These are phyloP conservation scores for Casaregolazyma suthepensis DNA, from an alignment of 1,139 yeast genomes.

Conservation along the genomic window DNA sequence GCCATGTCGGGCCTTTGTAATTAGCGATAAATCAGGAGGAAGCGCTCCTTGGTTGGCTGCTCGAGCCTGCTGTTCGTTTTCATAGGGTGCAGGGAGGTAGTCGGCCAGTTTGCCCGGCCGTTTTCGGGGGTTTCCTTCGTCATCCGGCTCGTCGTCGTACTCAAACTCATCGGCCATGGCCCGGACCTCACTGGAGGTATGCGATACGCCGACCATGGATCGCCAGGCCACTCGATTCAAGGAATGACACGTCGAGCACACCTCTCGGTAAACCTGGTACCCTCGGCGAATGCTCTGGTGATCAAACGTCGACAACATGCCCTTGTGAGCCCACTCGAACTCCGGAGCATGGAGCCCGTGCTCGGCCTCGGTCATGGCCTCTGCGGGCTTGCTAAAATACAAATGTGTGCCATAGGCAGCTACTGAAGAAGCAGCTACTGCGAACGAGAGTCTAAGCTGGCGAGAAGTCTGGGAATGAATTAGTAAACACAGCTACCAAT, in stretches of 20 bases:
- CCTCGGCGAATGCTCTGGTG: slow-evolving; percentile 98
- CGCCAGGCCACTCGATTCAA: slow-evolving; percentile 98
- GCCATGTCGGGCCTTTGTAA: slow-evolving; percentile 99
- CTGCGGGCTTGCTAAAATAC: slow-evolving; percentile 43
- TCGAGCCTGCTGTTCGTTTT: slow-evolving; percentile 98
- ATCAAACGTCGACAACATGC: slow-evolving; percentile 83
- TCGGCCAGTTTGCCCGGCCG: slow-evolving; percentile 98
- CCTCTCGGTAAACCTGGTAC: slow-evolving; percentile 97
- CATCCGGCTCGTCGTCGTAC: slow-evolving; percentile 99
- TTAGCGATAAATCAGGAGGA: slow-evolving; percentile 96
- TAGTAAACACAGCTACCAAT: neutral
- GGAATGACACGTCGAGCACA: slow-evolving; percentile 98
- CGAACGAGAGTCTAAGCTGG: slow-evolving; percentile 4
- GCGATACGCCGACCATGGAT: slow-evolving; percentile 94
- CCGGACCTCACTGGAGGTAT: slow-evolving; percentile 84
- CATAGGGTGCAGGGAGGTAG: slow-evolving; percentile 90
- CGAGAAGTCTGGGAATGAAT: slow-evolving; percentile 2
- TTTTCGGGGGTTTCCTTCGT: slow-evolving; percentile 97
- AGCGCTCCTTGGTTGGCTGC: slow-evolving; percentile 99
- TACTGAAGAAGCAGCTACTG: slow-evolving; percentile 27
- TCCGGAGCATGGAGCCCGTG: slow-evolving; percentile 97
- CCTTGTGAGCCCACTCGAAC: slow-evolving; percentile 90
- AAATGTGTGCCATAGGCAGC: slow-evolving; percentile 30
- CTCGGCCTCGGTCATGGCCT: slow-evolving; percentile 98
- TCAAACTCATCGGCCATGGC: slow-evolving; percentile 95